Conservation (phyloP, 2,329 filamentous ascomycete genomes). For the Reticulascus tulasneorum region DNA sequence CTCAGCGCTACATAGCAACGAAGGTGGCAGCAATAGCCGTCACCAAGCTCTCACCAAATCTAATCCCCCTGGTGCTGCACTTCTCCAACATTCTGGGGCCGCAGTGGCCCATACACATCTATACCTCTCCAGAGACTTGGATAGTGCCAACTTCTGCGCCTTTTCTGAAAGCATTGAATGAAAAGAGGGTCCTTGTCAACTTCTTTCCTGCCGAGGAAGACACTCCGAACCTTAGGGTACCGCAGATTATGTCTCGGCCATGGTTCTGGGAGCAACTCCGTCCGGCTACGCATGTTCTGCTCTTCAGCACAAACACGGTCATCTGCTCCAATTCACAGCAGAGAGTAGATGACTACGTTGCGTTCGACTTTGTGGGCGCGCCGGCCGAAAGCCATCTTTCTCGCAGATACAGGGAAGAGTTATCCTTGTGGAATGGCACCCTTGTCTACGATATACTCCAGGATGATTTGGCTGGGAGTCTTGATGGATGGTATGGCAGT, state of each 20-base stretch:
- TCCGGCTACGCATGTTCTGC: constrained; percentile 27
- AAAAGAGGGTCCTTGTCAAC: constrained; percentile 31
- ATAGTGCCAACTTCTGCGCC: constrained; percentile 14
- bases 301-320: constrained; percentile 36
- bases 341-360: constrained; percentile 29
- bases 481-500: no score
- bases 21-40: no score
- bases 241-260: constrained; percentile 26
- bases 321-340: constrained; percentile 25
- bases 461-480: no score
- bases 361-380: constrained; percentile 30
- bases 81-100: constrained; percentile 36
- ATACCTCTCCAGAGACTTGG: constrained; percentile 29
- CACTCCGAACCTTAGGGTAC: constrained; percentile 31
- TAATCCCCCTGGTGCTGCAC: constrained; percentile 34
- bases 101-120: constrained; percentile 39
- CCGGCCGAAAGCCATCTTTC: constrained; percentile 19
- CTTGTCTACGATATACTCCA: constrained; percentile 18
- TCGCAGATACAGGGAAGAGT: constrained; percentile 25
- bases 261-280: constrained; percentile 34
- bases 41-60: no score
- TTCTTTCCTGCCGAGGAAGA: constrained; percentile 28
- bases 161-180: constrained; percentile 30
- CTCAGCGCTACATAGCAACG: no score
- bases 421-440: constrained; percentile 26